phyloP scores from a whole-genome alignment of 169 alveolate species.

The Plasmodium relictum region DNA sequence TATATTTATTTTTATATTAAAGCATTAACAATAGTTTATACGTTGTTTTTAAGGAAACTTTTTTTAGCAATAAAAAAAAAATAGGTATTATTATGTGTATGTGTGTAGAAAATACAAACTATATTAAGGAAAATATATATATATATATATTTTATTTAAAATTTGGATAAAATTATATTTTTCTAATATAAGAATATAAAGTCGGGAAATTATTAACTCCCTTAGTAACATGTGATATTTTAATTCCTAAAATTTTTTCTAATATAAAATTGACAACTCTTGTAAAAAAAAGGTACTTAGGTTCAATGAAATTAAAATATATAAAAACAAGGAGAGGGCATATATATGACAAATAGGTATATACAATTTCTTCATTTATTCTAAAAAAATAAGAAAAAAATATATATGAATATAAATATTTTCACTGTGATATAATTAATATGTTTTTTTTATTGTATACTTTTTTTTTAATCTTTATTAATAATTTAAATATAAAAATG shows the following conservation, averaged over 20 bases:
- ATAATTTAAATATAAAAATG: neutral
- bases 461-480: neutral
- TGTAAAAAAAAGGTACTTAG: slow-evolving; percentile 66
- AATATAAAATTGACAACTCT: slow-evolving; percentile 52
- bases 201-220: slow-evolving; percentile 64
- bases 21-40: no score
- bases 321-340: slow-evolving; percentile 66
- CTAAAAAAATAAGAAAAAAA: slow-evolving; percentile 16
- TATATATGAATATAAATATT: neutral
- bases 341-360: slow-evolving; percentile 63
- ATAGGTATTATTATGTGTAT: no score
- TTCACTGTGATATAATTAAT: neutral
- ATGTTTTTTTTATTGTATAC: neutral
- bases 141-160: neutral
- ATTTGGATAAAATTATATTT: slow-evolving; percentile 1
- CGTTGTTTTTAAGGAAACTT: no score
- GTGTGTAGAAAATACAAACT: no score
- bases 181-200: slow-evolving; percentile 54
- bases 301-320: slow-evolving; percentile 67
- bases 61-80: no score
- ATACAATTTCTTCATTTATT: slow-evolving; percentile 74
- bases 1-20: no score
- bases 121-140: neutral
- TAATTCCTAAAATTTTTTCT: slow-evolving; percentile 37
- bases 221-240: slow-evolving; percentile 43